Base-by-base conservation (phyloP, 495 filamentous ascomycete genomes). In the Podospora pseudoanserina region DNA sequence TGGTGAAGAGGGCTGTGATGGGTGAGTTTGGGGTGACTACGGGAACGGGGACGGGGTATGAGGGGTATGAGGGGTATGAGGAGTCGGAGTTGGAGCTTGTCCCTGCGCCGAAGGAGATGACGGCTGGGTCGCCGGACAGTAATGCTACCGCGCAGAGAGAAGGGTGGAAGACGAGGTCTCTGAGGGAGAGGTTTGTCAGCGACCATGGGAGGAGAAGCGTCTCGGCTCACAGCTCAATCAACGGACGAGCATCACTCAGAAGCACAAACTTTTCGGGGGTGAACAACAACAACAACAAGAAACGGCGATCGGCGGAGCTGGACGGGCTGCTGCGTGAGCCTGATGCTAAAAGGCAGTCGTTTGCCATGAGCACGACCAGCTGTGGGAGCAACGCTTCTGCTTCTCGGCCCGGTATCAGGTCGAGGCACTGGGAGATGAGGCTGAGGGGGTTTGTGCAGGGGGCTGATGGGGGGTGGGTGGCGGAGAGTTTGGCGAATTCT, bases 381-480 rank as follows among this genome's bases (percentile, higher is more conserved):
- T 44, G 15, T 2, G 65, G 58, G 11, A 32, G 16, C 23, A 23
- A 5, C 3, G 4, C 59, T 16, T 26, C 9, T 7, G 28, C 65
- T 4, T 72, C 44, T n/a, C 63, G 66, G 66, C 4, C 65, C 73
- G 27, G 23, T 23, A 6, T 49, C 26, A 71, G 66, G 26, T 73
- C 77, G 9, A 65, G 59, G 2, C 80, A 83, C 67, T 83, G 80
- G 79, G 76, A 79, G 20, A 68, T 82, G 49, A 78, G 81, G 23
- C 75, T 75, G 2, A 72, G 73, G 3, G 81, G 81, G 0, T 70
- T 83, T 49, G 77, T 83, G 11, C 78, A 73, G 26, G 80, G 79
- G 77, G 75, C 80, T 3, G 77, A 82, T 61, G 80, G 80, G 3
- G 66, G 78, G 30, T 83, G 79, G 71, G 57, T 82, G 11, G 79